Evolutionary conservation across 2,329 filamentous ascomycete species (phyloP).

Genomic region (Alternaria sp.): DNA sequence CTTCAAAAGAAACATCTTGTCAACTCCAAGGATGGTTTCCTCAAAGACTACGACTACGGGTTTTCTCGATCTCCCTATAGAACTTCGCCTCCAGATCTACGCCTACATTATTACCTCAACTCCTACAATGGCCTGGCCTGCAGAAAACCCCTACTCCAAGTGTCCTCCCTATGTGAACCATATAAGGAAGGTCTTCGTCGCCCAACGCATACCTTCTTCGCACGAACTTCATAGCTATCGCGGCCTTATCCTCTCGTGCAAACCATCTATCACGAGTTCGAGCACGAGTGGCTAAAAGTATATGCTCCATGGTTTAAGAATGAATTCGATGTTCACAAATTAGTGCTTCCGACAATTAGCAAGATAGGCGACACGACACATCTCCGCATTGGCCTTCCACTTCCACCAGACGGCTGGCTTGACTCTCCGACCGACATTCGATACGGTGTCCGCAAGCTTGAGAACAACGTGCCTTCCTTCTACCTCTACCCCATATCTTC

Average conservation of each 20-base stretch:
- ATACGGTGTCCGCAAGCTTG: neutral
- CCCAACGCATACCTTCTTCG: neutral
- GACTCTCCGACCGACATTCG: neutral
- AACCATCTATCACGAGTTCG: neutral
- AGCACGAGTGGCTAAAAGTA: neutral
- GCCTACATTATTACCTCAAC: neutral
- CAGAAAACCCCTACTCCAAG: neutral
- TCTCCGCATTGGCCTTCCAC: neutral
- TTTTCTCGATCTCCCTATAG: neutral
- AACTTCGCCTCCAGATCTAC: neutral
- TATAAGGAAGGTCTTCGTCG: neutral
- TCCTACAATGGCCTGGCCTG: neutral
- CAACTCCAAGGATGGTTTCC: neutral
- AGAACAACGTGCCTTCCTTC: neutral
- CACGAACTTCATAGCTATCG: neutral
- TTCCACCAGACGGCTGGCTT: neutral
- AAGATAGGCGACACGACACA: neutral
- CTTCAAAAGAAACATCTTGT: neutral
- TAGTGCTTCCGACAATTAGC: neutral
- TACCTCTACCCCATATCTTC: neutral
- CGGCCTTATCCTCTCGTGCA: neutral
- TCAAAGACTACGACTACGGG: neutral
- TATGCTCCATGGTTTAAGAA: neutral
- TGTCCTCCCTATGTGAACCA: neutral
- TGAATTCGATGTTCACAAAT: neutral